Conservation (phyloP, 2,329 filamentous ascomycete genomes). For the Keithomyces neogunnii region DNA sequence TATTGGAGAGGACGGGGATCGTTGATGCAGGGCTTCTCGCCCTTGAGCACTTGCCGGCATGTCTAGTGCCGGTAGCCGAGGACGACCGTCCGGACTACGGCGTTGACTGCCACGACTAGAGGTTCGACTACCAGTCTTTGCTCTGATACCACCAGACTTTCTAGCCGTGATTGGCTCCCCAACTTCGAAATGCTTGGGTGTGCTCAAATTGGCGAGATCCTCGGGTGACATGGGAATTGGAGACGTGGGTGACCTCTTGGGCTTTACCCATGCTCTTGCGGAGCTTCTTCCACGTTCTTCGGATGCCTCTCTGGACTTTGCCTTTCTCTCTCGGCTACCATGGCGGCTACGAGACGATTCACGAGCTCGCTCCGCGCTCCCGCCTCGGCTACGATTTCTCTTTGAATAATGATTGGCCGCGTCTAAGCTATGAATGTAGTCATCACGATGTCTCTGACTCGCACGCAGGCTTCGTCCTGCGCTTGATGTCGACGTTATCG, state of each 20-base stretch:
- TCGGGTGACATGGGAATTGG: constrained; percentile 93
- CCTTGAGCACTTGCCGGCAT: constrained; percentile 55
- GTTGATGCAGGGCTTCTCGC: constrained; percentile 47
- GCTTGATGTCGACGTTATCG: constrained; percentile 48
- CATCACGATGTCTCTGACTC: constrained; percentile 58
- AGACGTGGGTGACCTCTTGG: constrained; percentile 84
- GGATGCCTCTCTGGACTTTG: constrained; percentile 52
- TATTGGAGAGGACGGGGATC: constrained; percentile 74
- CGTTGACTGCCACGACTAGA: constrained; percentile 41
- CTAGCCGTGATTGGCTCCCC: constrained; percentile 36
- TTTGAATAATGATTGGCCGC: constrained; percentile 58
- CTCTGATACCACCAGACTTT: constrained; percentile 28
- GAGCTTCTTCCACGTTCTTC: constrained; percentile 61
- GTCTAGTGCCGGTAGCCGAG: constrained; percentile 33
- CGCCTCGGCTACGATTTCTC: constrained; percentile 47
- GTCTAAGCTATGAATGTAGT: constrained; percentile 81
- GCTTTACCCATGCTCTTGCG: constrained; percentile 58
- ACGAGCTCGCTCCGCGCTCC: constrained; percentile 36
- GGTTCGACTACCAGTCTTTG: constrained; percentile 33
- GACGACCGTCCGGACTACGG: constrained; percentile 37
- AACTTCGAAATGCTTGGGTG: constrained; percentile 25
- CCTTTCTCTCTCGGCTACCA: constrained; percentile 39
- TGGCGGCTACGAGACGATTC: constrained; percentile 37
- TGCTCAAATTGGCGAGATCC: constrained; percentile 59
- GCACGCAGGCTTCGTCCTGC: constrained; percentile 40